Conservation (phyloP, 106 monocot genomes). For the Phalaenopsis aphrodite region DNA sequence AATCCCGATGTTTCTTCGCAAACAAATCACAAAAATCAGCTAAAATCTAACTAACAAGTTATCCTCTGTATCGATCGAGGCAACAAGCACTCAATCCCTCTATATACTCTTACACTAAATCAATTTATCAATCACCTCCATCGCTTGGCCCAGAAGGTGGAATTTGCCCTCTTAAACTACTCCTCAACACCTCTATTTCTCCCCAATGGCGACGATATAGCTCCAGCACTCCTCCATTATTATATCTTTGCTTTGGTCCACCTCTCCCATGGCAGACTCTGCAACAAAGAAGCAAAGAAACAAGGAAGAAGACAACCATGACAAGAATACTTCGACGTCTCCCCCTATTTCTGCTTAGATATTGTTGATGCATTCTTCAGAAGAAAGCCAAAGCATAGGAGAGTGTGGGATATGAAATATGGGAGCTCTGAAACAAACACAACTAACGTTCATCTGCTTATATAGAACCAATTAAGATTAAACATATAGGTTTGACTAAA, state of each 20-base stretch:
- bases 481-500: not conserved
- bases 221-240: not conserved
- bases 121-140: not conserved
- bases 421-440: not conserved
- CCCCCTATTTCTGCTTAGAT: not conserved
- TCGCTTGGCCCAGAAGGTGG: constrained; percentile 1
- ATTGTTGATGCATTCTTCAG: not conserved
- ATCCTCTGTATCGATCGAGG: too few relatives aligned
- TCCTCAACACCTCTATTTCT: not conserved
- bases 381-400: not conserved
- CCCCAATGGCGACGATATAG: not conserved
- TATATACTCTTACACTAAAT: not conserved
- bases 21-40: not conserved
- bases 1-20: not conserved
- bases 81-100: not conserved
- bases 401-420: not conserved
- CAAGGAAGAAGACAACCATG: not conserved
- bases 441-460: not conserved
- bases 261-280: not conserved
- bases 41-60: not conserved
- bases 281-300: not conserved
- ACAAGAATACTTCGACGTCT: not conserved
- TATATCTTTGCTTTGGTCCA: not conserved
- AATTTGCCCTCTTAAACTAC: not conserved
- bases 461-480: not conserved